Evolutionary conservation across 257 asterid species (phyloP).

Genomic region (Scutellaria minor): DNA sequence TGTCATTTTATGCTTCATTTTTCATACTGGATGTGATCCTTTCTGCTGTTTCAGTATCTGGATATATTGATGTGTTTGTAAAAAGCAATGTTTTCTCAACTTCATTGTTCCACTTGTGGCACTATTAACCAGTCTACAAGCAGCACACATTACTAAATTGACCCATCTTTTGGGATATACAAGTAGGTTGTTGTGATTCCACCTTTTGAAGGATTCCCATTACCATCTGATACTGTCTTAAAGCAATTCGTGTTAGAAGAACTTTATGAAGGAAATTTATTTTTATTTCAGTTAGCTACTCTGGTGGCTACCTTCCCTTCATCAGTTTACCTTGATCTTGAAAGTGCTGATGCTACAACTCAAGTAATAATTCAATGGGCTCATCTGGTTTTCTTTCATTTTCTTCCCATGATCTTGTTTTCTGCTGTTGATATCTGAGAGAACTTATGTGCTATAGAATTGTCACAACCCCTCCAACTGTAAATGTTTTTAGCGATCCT

Average conservation of each 20-base stretch:
- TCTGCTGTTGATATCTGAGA: neutral
- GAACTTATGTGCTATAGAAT: neutral
- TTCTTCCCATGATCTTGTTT: neutral
- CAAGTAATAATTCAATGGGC: conserved; percentile 15
- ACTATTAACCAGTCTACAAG: conserved; percentile 7
- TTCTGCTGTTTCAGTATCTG: conserved; percentile 7
- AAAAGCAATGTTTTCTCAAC: neutral
- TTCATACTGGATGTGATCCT: neutral
- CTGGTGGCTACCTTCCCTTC: conserved; percentile 21
- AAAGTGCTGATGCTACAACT: conserved; percentile 18
- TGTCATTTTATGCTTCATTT: conserved; percentile 14
- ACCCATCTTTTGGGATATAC: conserved; percentile 12
- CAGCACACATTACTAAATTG: conserved; percentile 1
- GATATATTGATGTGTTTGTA: neutral
- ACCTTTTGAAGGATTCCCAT: conserved; percentile 4
- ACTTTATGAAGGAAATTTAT: neutral
- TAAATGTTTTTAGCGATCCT: too few relatives aligned
- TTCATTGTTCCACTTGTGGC: neutral
- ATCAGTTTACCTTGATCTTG: conserved; percentile 22
- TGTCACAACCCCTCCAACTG: too few relatives aligned
- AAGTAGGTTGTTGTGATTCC: conserved; percentile 13
- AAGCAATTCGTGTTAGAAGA: neutral
- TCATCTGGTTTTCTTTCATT: neutral
- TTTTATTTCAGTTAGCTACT: conserved; percentile 12
- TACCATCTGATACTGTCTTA: conserved; percentile 5